Evolutionary conservation across 768 basidiomycete species (phyloP).

Genomic region (Leccinum subgranulosum): DNA sequence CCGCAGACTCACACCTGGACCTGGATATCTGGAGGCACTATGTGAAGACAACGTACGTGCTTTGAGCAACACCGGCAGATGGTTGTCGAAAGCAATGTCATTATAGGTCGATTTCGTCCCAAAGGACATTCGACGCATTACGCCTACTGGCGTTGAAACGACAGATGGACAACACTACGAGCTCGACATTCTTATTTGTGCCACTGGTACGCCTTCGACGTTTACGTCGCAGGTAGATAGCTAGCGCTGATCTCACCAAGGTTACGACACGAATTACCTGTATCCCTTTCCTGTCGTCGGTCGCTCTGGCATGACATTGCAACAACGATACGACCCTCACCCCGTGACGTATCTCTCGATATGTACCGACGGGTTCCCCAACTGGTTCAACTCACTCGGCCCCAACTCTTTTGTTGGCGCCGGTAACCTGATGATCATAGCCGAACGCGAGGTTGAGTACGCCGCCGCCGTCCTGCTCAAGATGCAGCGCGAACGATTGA

Average conservation of each 20-base stretch:
- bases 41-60: slow-evolving; percentile 50
- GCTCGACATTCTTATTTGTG: slow-evolving; percentile 60
- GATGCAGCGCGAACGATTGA: slow-evolving; percentile 59
- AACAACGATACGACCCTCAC: slow-evolving; percentile 52
- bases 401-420: slow-evolving; percentile 56
- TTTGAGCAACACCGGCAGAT: background rate
- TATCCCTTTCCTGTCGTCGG: slow-evolving; percentile 53
- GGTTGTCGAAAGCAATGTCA: background rate
- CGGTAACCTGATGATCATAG: slow-evolving; percentile 50
- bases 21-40: slow-evolving; percentile 65
- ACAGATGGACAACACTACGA: slow-evolving; percentile 51
- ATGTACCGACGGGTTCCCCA: slow-evolving; percentile 65
- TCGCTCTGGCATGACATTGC: slow-evolving; percentile 49
- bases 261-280: slow-evolving; percentile 47
- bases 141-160: slow-evolving; percentile 55
- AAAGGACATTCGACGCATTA: slow-evolving; percentile 46
- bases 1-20: slow-evolving; percentile 63
- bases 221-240: background rate
- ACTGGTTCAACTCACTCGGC: slow-evolving; percentile 57
- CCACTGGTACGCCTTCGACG: slow-evolving; percentile 40
- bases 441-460: slow-evolving; percentile 55
- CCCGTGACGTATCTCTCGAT: slow-evolving; percentile 58
- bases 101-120: slow-evolving; percentile 45
- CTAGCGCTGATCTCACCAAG: background rate
- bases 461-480: slow-evolving; percentile 44